Conservation (phyloP, 2,329 filamentous ascomycete species). For the Beauveria australis region DNA sequence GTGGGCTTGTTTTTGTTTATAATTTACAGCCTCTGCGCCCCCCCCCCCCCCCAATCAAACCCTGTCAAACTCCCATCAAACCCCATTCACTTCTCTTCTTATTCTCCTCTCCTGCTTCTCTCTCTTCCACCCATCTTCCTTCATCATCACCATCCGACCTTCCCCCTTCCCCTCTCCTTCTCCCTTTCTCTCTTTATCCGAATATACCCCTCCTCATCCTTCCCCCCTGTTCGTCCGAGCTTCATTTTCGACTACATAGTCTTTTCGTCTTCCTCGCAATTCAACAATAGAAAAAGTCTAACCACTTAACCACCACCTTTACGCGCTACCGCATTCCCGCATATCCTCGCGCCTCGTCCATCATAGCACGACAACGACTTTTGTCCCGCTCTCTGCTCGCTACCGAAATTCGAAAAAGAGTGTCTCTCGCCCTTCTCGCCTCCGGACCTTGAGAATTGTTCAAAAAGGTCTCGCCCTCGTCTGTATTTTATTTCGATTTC, state of each 20-base stretch:
- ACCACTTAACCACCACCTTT: conserved; percentile 7
- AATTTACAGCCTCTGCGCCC: no score
- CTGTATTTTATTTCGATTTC: conserved; percentile 11
- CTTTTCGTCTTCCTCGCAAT: conserved; percentile 21
- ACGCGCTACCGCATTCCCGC: background rate
- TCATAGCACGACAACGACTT: background rate
- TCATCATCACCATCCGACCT: conserved; percentile 19
- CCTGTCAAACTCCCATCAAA: no score
- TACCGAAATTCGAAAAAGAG: background rate
- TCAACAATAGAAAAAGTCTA: conserved; percentile 14
- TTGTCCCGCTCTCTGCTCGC: background rate
- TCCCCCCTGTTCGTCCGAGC: conserved; percentile 16
- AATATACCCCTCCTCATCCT: conserved; percentile 21
- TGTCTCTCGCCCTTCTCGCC: background rate
- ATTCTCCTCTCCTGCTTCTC: conserved; percentile 21
- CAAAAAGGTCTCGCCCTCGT: conserved; percentile 5
- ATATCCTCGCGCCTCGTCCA: background rate
- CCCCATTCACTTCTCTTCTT: conserved; percentile 17
- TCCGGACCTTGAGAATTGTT: background rate
- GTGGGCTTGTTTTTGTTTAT: no score
- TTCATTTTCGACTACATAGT: conserved; percentile 14
- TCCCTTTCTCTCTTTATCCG: conserved; percentile 18
- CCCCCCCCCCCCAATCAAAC: no score
- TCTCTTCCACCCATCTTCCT: conserved; percentile 24
- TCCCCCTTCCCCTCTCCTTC: conserved; percentile 24